phyloP scores from a whole-genome alignment of 345 rosid genomes.

The Adansonia digitata region DNA sequence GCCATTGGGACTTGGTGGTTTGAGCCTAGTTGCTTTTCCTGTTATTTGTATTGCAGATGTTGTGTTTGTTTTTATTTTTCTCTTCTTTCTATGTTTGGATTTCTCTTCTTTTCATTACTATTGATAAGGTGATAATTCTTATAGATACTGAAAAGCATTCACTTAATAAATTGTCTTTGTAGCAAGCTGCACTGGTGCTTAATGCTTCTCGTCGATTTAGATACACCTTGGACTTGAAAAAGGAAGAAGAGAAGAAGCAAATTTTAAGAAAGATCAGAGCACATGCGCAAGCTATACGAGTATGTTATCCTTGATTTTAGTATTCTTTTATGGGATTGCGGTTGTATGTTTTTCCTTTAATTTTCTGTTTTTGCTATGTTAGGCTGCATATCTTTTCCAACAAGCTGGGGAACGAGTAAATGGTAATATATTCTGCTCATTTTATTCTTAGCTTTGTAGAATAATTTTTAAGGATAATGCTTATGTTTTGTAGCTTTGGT shows the following conservation, averaged over 20 bases:
- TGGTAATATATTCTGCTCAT: constrained; percentile 39
- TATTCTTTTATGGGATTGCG: background rate
- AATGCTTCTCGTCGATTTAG: constrained; percentile 97
- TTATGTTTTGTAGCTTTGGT: background rate
- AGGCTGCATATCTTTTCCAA: constrained; percentile 93
- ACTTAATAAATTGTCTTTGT: constrained; percentile 13
- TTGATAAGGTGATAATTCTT: background rate
- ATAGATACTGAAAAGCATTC: background rate
- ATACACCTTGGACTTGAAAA: constrained; percentile 88
- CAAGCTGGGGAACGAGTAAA: constrained; percentile 44
- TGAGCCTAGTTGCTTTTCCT: background rate
- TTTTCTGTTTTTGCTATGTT: constrained; percentile 13
- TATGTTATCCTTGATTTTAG: constrained; percentile 20
- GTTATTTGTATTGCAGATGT: background rate
- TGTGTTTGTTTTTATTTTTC: background rate
- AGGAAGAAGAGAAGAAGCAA: constrained; percentile 64
- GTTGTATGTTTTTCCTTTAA: constrained; percentile 14
- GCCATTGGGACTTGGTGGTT: background rate
- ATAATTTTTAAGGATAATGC: background rate
- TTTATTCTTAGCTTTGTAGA: background rate
- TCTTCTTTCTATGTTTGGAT: background rate
- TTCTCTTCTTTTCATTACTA: background rate
- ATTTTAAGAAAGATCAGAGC: constrained; percentile 69
- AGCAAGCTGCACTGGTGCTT: constrained; percentile 98
- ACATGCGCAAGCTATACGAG: constrained; percentile 86